phyloP scores from a whole-genome alignment of 2,329 filamentous ascomycete species.

The Fusarium palustre region DNA sequence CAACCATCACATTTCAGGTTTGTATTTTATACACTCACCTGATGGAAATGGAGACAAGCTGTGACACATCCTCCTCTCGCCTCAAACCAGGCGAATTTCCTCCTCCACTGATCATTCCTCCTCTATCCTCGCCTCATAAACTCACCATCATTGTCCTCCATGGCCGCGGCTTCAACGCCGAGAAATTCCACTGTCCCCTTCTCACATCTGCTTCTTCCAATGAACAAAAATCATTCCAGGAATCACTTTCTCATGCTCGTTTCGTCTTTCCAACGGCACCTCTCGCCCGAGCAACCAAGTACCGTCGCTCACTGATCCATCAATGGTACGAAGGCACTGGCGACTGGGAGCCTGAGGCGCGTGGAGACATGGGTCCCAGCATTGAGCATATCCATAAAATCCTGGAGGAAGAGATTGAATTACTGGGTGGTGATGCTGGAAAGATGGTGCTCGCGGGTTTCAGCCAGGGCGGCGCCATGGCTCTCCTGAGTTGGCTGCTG shows the following conservation, averaged over 20 bases:
- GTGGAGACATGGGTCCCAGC: constrained; percentile 56
- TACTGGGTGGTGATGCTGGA: constrained; percentile 50
- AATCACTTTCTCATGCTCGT: constrained; percentile 56
- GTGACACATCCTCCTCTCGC: not conserved
- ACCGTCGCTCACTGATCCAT: constrained; percentile 49
- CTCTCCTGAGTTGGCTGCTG: constrained; percentile 56
- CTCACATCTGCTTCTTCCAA: constrained; percentile 45
- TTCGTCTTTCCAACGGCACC: constrained; percentile 65
- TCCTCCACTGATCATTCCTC: constrained; percentile 36
- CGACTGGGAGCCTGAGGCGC: constrained; percentile 50
- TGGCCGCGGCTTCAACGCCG: constrained; percentile 59
- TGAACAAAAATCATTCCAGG: constrained; percentile 43
- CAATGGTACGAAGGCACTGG: constrained; percentile 54
- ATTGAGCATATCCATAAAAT: constrained; percentile 55
- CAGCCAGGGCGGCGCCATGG: constrained; percentile 66
- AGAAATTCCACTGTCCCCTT: constrained; percentile 56
- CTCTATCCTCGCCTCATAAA: constrained; percentile 50
- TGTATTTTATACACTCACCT: not conserved
- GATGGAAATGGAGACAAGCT: not conserved
- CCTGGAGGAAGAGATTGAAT: constrained; percentile 52
- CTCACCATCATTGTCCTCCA: constrained; percentile 63
- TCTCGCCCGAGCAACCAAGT: constrained; percentile 49
- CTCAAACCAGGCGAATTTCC: constrained; percentile 43
- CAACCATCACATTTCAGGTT: too few relatives aligned
- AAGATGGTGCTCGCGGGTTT: constrained; percentile 62